Evolutionary conservation across 345 rosid species (phyloP), one percentile per base, ranked within the genome.

Genomic region (Turritis glabra): DNA sequence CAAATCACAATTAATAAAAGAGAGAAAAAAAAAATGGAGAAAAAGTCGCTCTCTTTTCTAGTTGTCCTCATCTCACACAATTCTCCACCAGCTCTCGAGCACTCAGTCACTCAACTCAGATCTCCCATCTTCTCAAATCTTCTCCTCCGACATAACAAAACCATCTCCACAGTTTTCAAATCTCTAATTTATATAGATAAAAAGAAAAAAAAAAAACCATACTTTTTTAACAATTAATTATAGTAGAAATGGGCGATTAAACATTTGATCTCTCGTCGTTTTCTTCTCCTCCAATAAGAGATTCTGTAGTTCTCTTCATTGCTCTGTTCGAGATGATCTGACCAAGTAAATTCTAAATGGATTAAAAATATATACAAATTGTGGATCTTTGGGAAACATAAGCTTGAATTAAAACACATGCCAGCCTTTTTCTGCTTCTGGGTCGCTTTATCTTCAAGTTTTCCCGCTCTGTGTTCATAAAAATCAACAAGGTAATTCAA

Each of bases 391-490:
- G 62, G 75, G 59, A 69, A 53, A 62, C 52, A 69, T 53, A 69
- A 52, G 71, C 59, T 75, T 47, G 27, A 26, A 64, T 33, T 38
- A 18, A 55, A 63, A 47, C 66, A 48, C 58, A 71, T 69, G 66
- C 18, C 74, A 52, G 59, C 66, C 51, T 55, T 51, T 84, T 56
- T 82, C 74, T 75, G 72, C 78, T 82, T 80, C 82, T 73, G 56
- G 82, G 65, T 82, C 79, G 85, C 80, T 85, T 77, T 67, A 59
- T 78, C 82, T 83, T 84, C 84, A 86, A 80, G 85, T 86, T 84
- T 89, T 90, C 93, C 88, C 95, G 85, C 86, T 74, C 76, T 68
- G 41, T 64, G 19, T 64, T 59, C 40, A 26, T 77, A 61, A 32
- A 32, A 41, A 50, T 26, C 61, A n/a, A 5, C 8, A 23, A 40